Base-by-base conservation (phyloP, 78 protist species). In the Planoprotostelium fungivorum region DNA sequence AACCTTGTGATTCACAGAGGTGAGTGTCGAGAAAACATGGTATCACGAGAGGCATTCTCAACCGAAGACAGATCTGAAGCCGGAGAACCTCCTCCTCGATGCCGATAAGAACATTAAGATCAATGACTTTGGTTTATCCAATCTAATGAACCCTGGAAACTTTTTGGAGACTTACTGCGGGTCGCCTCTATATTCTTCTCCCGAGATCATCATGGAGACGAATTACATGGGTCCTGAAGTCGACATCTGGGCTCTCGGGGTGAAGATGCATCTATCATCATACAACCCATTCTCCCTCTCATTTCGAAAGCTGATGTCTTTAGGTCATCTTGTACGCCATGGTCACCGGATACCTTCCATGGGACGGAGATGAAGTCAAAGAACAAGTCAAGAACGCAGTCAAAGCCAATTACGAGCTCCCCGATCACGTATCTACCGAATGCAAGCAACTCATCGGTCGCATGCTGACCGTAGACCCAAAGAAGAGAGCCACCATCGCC, bases 41-140 rank as follows among this genome's bases (percentile, higher is more conserved):
- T 97, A 28, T 87, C 95, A 34, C 90, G 28, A 88, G 88, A 63
- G 88, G 29, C 29, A n/a, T 1, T 0, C 63, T 35, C 34, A 88
- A 29, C 38, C 37, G 36, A 92, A 88, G 38, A 16, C 63, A 34
- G 97, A 96, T 83, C 88, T 96, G 34, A 96, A 97, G 91, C 97
- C 98, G 51, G 99, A 97, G 88, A 97, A 97, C 63, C 86, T 97
- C 9, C 90, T 98, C 31, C 84, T 98, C 29, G 98, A 97, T 88
- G 36, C 29, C 29, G 89, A 97, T 84, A 38, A 94, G 35, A 95
- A 95, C 87, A 92, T 97, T 37, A 96, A 96, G 85, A 93, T 97
- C n/a, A 90, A 93, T 36, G 98, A 97, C 84, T 97, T 97, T 90
- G 98, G 98, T 1, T 89, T 97, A 0, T 73, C 90, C 25, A 91